These are phyloP conservation scores for Hyaloscypha bicolor DNA, from an alignment of 495 filamentous ascomycete species.

Conservation along the genomic window DNA sequence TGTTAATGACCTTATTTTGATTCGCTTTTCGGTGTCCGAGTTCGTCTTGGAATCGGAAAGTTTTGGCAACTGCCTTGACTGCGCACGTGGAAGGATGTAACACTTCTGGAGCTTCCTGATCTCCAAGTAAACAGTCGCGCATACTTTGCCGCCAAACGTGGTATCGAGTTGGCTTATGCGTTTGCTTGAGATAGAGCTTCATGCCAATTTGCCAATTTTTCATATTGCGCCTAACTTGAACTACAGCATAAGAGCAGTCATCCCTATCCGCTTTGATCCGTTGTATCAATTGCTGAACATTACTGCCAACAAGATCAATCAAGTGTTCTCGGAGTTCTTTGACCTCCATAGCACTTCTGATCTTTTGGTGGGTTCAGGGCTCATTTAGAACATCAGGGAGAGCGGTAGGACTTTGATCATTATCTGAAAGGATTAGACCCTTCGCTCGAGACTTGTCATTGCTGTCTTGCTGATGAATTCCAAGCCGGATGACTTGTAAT, in stretches of 20 bases:
- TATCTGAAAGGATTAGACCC: not conserved
- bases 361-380: not conserved
- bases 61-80: not conserved
- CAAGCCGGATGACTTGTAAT: not conserved
- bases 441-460: not conserved
- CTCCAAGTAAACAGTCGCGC: not conserved
- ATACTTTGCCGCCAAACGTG: not conserved
- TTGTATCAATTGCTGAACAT: not conserved
- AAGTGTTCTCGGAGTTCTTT: not conserved
- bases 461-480: not conserved
- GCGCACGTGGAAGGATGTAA: not conserved
- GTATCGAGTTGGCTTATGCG: not conserved
- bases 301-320: not conserved
- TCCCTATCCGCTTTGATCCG: not conserved
- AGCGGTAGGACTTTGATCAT: not conserved
- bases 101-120: not conserved
- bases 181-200: not conserved
- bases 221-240: not conserved
- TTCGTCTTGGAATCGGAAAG: not conserved
- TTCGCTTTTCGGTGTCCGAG: not conserved
- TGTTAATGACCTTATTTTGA: not conserved
- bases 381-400: not conserved
- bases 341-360: not conserved
- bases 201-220: not conserved
- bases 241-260: no score